phyloP scores from a whole-genome alignment of 2,329 filamentous ascomycete genomes.

The Trichoderma sp. region DNA sequence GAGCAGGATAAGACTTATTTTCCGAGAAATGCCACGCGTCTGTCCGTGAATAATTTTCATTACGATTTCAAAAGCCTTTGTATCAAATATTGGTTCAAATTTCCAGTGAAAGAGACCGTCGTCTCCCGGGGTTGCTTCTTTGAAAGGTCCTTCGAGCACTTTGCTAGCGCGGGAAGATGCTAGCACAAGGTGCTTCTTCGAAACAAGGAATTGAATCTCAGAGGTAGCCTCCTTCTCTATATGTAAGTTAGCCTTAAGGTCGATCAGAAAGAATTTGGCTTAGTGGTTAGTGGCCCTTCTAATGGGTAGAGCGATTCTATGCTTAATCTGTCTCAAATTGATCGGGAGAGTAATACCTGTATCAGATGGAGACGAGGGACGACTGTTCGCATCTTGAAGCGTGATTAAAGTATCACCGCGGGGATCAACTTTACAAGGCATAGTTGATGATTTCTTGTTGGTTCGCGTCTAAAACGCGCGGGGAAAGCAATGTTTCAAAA shows the following conservation, averaged over 20 bases:
- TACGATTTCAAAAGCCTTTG: neutral
- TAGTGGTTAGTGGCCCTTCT: neutral
- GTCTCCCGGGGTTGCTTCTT: neutral
- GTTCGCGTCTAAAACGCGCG: neutral
- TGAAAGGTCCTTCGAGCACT: neutral
- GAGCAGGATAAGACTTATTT: neutral
- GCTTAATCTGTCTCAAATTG: neutral
- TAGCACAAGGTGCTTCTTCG: neutral
- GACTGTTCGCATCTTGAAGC: neutral
- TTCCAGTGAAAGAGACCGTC: neutral
- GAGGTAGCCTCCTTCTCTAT: neutral
- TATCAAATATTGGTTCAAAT: neutral
- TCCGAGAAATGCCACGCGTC: neutral
- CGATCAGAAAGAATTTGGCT: accelerated
- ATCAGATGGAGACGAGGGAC: neutral
- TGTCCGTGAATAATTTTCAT: neutral
- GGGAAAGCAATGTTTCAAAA: neutral
- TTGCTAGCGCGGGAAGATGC: neutral
- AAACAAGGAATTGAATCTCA: neutral
- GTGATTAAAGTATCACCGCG: neutral
- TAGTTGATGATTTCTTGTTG: neutral
- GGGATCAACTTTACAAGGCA: neutral
- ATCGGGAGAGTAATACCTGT: neutral
- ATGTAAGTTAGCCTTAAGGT: neutral
- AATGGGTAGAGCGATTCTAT: too few species aligned